A percentile compares a stretch with the other conserved stretches of the same genome.
phyloP scores from a whole-genome alignment of 2,329 filamentous ascomycete species.

The Fusarium verticillioides region DNA sequence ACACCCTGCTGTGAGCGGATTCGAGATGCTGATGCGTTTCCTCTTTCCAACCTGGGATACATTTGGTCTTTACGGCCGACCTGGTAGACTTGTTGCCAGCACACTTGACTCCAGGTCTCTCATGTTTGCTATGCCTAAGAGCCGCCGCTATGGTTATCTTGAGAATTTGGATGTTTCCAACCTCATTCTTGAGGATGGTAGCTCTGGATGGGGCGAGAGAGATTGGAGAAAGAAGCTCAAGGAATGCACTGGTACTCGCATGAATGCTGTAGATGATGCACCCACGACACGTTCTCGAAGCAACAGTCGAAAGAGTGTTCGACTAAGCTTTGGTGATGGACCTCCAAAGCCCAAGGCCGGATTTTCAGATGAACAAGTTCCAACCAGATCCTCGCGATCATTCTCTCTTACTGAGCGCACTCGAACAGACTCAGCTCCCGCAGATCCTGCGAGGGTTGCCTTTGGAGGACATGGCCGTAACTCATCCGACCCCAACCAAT shows the following conservation, averaged over 20 bases:
- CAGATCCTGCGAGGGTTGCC: constrained; percentile 53
- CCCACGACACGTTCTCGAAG: constrained; percentile 58
- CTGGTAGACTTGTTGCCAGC: constrained; percentile 86
- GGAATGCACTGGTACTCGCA: constrained; percentile 83
- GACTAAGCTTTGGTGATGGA: constrained; percentile 60
- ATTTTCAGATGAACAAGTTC: constrained; percentile 66
- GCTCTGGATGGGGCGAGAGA: constrained; percentile 80
- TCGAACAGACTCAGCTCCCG: constrained; percentile 64
- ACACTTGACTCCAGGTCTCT: constrained; percentile 86
- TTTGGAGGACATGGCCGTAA: constrained; percentile 57
- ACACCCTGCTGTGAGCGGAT: constrained; percentile 89
- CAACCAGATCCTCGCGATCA: constrained; percentile 64
- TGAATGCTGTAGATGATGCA: constrained; percentile 71
- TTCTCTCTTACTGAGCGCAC: constrained; percentile 57
- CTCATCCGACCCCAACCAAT: constrained; percentile 57
- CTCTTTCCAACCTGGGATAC: constrained; percentile 95
- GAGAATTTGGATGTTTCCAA: constrained; percentile 86
- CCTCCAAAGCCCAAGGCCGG: constrained; percentile 58
- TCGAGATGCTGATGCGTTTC: constrained; percentile 94
- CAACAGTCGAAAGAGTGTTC: constrained; percentile 68
- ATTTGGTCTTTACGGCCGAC: constrained; percentile 90
- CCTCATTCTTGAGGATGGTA: constrained; percentile 82
- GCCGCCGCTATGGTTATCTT: constrained; percentile 88
- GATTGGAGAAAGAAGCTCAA: constrained; percentile 93
- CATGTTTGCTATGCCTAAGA: constrained; percentile 98